These are phyloP conservation scores for Hypoxylon lenormandii DNA, from an alignment of 495 filamentous ascomycete genomes.

Conservation along the genomic window DNA sequence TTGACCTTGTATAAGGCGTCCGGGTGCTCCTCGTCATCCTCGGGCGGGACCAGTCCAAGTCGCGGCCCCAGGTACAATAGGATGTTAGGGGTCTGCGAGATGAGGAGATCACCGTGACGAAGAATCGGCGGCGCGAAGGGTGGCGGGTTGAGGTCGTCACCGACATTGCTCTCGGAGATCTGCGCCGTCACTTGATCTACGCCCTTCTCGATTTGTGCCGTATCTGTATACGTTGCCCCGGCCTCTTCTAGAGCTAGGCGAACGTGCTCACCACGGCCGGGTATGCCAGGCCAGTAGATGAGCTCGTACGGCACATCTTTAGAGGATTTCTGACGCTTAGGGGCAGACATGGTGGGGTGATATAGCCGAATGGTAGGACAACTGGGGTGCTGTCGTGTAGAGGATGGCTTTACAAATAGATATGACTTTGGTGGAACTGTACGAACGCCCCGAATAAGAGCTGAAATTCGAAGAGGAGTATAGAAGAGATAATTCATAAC, in stretches of 20 bases:
- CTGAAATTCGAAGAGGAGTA: constrained; percentile 18
- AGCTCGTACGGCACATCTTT: constrained; percentile 66
- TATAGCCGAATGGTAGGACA: constrained; percentile 28
- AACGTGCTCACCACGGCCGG: constrained; percentile 74
- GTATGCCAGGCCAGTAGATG: constrained; percentile 73
- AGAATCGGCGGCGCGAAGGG: constrained; percentile 72
- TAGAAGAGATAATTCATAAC: background rate
- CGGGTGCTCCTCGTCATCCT: constrained; percentile 56
- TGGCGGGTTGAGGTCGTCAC: constrained; percentile 66
- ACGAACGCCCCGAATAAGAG: constrained; percentile 3
- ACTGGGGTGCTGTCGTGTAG: constrained; percentile 3
- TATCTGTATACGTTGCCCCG: constrained; percentile 70
- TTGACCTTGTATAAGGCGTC: constrained; percentile 65
- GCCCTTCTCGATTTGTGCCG: constrained; percentile 57
- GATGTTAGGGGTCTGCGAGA: constrained; percentile 74
- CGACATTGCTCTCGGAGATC: constrained; percentile 52
- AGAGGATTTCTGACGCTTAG: constrained; percentile 56
- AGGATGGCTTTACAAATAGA: background rate
- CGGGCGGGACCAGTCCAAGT: constrained; percentile 62
- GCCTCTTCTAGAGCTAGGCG: constrained; percentile 74
- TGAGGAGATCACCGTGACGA: constrained; percentile 66
- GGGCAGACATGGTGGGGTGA: constrained; percentile 42
- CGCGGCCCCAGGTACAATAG: constrained; percentile 69
- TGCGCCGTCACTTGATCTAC: constrained; percentile 53
- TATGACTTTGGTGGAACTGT: constrained; percentile 3